phyloP scores from a whole-genome alignment of 139 green algal species.

The Raphidocelis subcapitata region DNA sequence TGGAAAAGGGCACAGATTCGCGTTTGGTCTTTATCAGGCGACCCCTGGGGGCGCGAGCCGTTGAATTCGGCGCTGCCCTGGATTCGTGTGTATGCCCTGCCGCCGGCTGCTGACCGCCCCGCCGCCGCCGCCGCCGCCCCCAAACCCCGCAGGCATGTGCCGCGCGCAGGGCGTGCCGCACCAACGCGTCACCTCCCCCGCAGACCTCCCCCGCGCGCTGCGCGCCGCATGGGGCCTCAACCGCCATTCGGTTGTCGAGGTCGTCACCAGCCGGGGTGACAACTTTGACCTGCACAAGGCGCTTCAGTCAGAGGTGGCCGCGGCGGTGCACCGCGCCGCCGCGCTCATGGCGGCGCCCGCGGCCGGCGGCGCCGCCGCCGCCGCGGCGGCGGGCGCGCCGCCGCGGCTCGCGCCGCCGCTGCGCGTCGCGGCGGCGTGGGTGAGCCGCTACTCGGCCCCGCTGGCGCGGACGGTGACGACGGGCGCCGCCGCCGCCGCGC shows the following conservation, averaged over 20 bases:
- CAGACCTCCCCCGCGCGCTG: constrained; percentile 71
- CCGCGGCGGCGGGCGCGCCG: constrained; percentile 2
- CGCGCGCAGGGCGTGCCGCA: constrained; percentile 79
- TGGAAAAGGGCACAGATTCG: not conserved
- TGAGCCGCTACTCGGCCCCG: too few relatives aligned
- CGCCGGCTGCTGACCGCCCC: too few relatives aligned
- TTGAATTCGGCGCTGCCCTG: not conserved
- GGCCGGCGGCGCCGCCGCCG: not conserved
- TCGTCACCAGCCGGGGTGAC: constrained; percentile 55
- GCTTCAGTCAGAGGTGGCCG: constrained; percentile 52
- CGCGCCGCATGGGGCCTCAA: constrained; percentile 72
- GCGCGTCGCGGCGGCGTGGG: too few relatives aligned
- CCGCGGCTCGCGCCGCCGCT: too few relatives aligned
- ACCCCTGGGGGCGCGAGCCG: not conserved
- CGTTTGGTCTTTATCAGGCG: not conserved
- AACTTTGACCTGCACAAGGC: constrained; percentile 78
- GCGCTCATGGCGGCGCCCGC: constrained; percentile 1
- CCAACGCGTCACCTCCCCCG: constrained; percentile 52
- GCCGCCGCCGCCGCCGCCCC: too few relatives aligned
- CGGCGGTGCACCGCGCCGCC: constrained; percentile 33
- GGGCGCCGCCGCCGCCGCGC: too few relatives aligned
- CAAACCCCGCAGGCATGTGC: constrained; percentile 79
- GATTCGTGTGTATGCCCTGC: too few relatives aligned
- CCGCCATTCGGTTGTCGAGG: constrained; percentile 87
- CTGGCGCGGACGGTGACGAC: too few relatives aligned